These are phyloP conservation scores for Arthrobotrys sinensis DNA, from an alignment of 2,329 filamentous ascomycete genomes.

Conservation along the genomic window DNA sequence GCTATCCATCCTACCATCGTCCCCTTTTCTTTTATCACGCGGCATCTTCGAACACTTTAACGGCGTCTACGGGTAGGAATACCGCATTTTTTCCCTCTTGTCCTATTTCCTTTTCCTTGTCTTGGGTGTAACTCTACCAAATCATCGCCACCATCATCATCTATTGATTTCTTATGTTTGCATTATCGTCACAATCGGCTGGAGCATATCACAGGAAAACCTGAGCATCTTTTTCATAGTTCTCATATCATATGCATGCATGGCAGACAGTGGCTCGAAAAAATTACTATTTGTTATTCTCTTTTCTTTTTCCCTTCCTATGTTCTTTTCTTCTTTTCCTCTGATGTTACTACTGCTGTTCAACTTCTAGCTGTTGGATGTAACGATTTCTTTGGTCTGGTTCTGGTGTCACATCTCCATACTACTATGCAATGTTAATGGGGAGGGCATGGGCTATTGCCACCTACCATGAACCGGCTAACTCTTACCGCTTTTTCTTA, in stretches of 20 bases:
- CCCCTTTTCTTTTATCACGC: slow-evolving; percentile 7
- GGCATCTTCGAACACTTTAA: slow-evolving; percentile 37
- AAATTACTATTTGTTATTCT: slow-evolving; percentile 13
- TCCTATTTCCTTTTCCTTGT: slow-evolving; percentile 2
- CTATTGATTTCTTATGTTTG: slow-evolving; percentile 11
- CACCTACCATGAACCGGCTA: slow-evolving; percentile 57
- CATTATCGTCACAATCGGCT: slow-evolving; percentile 24
- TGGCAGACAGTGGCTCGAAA: slow-evolving; percentile 26
- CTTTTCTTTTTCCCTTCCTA: slow-evolving; percentile 10
- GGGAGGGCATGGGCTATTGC: slow-evolving; percentile 23
- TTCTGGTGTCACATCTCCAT: slow-evolving; percentile 46
- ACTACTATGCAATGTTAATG: slow-evolving; percentile 31
- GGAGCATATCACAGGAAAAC: slow-evolving; percentile 50
- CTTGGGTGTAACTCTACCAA: slow-evolving; percentile 24
- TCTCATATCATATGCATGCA: slow-evolving; percentile 44
- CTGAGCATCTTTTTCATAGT: slow-evolving; percentile 11
- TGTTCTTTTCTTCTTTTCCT: slow-evolving; percentile 26
- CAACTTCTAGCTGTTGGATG: slow-evolving; percentile 52
- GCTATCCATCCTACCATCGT: slow-evolving; percentile 31
- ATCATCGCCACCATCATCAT: slow-evolving; percentile 15
- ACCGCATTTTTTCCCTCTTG: slow-evolving; percentile 24
- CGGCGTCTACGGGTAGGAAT: slow-evolving; percentile 58
- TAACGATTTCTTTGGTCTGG: slow-evolving; percentile 54
- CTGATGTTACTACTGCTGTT: slow-evolving; percentile 42
- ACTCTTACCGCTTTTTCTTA: slow-evolving; percentile 34